These are phyloP conservation scores for Coemansia sp. DNA, from an alignment of 192 early-diverging fungal species.

Conservation along the genomic window DNA sequence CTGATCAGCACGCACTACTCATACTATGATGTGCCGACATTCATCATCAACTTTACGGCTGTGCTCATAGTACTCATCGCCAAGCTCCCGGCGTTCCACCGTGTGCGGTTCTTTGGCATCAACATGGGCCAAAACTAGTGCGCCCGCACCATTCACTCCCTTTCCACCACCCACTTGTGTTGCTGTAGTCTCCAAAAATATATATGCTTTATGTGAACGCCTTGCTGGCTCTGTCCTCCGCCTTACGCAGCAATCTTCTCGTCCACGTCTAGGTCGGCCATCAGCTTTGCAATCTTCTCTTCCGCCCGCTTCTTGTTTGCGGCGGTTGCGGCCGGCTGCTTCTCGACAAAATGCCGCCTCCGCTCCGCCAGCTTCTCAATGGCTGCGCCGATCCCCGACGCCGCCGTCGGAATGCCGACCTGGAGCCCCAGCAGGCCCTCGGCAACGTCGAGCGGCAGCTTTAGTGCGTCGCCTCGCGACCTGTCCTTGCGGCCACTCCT, in stretches of 20 bases:
- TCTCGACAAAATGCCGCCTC: conserved; percentile 65
- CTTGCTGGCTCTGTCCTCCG: too few species aligned
- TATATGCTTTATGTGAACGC: too few species aligned
- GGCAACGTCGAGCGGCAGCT: conserved; percentile 70
- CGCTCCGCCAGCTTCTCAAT: conserved; percentile 67
- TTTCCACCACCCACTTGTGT: too few species aligned
- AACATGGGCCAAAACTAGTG: conserved; percentile 58
- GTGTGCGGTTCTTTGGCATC: conserved; percentile 92
- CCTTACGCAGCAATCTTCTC: conserved; percentile 35
- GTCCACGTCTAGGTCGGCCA: conserved; percentile 51
- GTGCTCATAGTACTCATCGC: conserved; percentile 81
- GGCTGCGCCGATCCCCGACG: conserved; percentile 60
- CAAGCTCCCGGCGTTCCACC: conserved; percentile 85
- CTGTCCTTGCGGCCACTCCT: conserved; percentile 60
- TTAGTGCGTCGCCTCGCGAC: conserved; percentile 45
- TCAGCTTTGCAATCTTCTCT: conserved; percentile 71
- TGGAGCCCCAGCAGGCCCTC: conserved; percentile 75
- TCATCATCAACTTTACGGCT: conserved; percentile 83
- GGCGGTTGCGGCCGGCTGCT: conserved; percentile 69
- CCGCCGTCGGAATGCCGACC: conserved; percentile 70
- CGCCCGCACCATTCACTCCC: too few species aligned
- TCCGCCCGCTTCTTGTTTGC: conserved; percentile 87
- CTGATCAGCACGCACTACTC: conserved; percentile 93
- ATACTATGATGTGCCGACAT: conserved; percentile 87
- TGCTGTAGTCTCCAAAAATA: too few species aligned